These are phyloP conservation scores for Dendrostoma leiphaemia DNA, from an alignment of 2,329 filamentous ascomycete species.

Conservation along the genomic window DNA sequence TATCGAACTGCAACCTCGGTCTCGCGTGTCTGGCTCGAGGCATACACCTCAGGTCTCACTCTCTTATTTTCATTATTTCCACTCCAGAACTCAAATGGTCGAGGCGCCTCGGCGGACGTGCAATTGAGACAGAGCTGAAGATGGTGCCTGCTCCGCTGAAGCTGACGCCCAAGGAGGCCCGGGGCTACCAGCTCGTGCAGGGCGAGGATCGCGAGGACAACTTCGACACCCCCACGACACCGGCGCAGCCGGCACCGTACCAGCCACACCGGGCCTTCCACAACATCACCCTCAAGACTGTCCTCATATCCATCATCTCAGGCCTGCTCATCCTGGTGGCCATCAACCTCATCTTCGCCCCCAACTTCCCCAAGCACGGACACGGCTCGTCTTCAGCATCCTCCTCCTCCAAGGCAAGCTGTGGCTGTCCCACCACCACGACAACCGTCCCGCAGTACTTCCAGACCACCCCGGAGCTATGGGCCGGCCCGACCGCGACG, in stretches of 20 bases:
- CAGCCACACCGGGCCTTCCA: conserved; percentile 13
- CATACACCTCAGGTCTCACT: too few relatives aligned
- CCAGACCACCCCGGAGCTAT: conserved; percentile 58
- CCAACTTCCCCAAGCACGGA: conserved; percentile 15
- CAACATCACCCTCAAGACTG: conserved; percentile 16
- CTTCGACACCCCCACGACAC: conserved; percentile 10
- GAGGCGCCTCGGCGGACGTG: too few relatives aligned
- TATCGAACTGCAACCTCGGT: too few relatives aligned
- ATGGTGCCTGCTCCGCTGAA: conserved; percentile 16
- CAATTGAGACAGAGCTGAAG: too few relatives aligned
- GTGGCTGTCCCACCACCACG: conserved; percentile 6
- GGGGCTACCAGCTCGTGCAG: conserved; percentile 20
- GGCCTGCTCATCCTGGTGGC: conserved; percentile 22
- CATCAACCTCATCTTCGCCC: conserved; percentile 23
- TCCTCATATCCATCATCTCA: conserved; percentile 22
- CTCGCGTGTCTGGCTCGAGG: too few relatives aligned
- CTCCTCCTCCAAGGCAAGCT: neutral
- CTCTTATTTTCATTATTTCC: too few relatives aligned
- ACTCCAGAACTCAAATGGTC: too few relatives aligned
- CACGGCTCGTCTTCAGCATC: neutral
- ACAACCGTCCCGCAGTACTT: conserved; percentile 59
- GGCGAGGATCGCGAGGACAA: conserved; percentile 11
- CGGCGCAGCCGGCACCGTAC: conserved; percentile 8
- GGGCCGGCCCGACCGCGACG: conserved; percentile 67
- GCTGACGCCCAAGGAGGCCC: conserved; percentile 14